Evolutionary conservation across 768 basidiomycete species (phyloP).

Genomic region (Leccinum fibrillosum): DNA sequence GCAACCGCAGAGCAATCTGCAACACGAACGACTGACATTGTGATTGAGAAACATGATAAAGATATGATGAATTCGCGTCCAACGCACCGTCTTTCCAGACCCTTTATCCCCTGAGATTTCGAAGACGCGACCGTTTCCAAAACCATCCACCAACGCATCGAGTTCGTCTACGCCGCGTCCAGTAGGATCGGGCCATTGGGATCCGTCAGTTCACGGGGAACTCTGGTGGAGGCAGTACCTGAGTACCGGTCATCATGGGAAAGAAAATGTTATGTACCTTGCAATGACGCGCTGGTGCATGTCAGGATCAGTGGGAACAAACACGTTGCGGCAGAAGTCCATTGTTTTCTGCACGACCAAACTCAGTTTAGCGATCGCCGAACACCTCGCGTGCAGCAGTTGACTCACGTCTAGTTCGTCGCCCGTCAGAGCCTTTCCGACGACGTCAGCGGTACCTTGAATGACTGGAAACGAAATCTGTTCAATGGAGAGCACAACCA

Average conservation of each 20-base stretch:
- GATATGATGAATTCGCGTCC: background rate
- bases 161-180: constrained; percentile 42
- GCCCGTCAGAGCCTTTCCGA: constrained; percentile 4
- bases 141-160: constrained; percentile 50
- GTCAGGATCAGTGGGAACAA: constrained; percentile 3
- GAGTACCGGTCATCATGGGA: too few species aligned
- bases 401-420: constrained; percentile 5
- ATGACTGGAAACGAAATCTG: background rate
- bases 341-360: constrained; percentile 7
- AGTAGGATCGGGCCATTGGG: background rate
- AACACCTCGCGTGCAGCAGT: background rate
- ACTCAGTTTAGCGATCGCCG: background rate
- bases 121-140: constrained; percentile 51
- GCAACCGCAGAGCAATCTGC: constrained; percentile 54
- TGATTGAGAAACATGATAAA: constrained; percentile 1
- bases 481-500: background rate
- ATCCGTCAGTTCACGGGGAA: background rate
- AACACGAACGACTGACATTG: constrained; percentile 53
- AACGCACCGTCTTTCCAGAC: constrained; percentile 67
- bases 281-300: background rate
- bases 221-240: background rate
- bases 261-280: background rate
- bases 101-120: constrained; percentile 67
- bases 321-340: constrained; percentile 4
- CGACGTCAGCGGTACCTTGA: constrained; percentile 5